Evolutionary conservation across 2,329 filamentous ascomycete species (phyloP), one percentile per base, ranked within the genome.

Genomic region (Lasiodiplodia hormozganensis): DNA sequence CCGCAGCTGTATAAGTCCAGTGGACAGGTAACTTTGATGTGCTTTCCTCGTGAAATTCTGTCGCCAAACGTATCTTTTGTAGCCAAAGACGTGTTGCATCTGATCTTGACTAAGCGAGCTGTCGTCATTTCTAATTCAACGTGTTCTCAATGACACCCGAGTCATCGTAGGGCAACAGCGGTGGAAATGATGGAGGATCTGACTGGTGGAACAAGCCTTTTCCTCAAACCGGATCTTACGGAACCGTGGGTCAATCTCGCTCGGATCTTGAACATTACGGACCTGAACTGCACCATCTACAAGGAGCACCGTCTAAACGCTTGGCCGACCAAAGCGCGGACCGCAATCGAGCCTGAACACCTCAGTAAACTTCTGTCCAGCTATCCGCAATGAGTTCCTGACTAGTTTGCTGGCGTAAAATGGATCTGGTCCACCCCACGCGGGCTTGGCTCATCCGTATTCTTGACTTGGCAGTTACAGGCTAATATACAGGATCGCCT

Each of bases 391-490:
- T 5, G 38, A 23, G 14, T 60, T 21, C 23, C 56, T 31, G 21
- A 60, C 21, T 60, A 47, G 28, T 8, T 16, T 31, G n/a, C 28
- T 31, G 21, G 28, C 18, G 60, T 64, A 38, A 38, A 7, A 64
- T 64, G n/a, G 43, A 64, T 52, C 43, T 18, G 25, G 7, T 52
- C 23, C 36, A 18, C n/a, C 38, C n/a, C 28, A 25, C n/a, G n/a
- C 40, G 60, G 31, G 31, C 60, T 64, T 64, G 47, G 60, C 60
- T 10, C 23, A 18, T 49, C 60, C 60, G 60, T 64, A 64, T 52
- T 38, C 23, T 64, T n/a, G 60, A 64, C 47, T 64, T 64, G 60
- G 60, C 47, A 16, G 60, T 64, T 64, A 64, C 60, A 64, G 60
- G 60, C 60, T 64, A 64, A 64, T 64, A 64, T 64, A 18, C 60